phyloP scores from a whole-genome alignment of 2,329 filamentous ascomycete species.

The Colletotrichum higginsianum region DNA sequence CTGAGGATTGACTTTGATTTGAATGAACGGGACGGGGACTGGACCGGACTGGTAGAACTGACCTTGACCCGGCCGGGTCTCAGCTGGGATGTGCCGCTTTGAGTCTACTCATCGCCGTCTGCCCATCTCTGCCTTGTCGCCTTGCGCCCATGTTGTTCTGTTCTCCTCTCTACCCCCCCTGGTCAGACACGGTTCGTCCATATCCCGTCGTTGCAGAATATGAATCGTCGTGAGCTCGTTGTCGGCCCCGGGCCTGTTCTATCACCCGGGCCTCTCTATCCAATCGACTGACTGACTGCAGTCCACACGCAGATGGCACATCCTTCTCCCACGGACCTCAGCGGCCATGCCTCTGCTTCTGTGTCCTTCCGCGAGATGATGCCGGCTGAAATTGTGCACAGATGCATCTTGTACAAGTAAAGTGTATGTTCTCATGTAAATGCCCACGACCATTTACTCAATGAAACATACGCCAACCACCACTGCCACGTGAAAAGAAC shows the following conservation, averaged over 20 bases:
- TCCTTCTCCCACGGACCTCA: slow-evolving; percentile 35
- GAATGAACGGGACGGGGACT: background rate
- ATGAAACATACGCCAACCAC: background rate
- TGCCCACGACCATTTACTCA: background rate
- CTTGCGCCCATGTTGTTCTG: slow-evolving; percentile 1
- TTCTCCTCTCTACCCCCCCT: background rate
- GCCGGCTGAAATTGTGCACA: slow-evolving; percentile 19
- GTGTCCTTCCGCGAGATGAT: slow-evolving; percentile 16
- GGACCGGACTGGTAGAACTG: slow-evolving; percentile 2
- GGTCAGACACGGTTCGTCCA: background rate
- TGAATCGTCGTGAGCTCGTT: background rate
- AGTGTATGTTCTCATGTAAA: background rate
- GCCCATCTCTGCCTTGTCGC: background rate
- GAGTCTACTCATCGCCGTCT: slow-evolving; percentile 8
- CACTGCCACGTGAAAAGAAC: background rate
- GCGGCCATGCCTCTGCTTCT: background rate
- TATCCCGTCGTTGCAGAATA: background rate
- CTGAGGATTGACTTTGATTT: too few species aligned
- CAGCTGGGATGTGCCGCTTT: slow-evolving; percentile 14
- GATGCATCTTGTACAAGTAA: slow-evolving; percentile 3
- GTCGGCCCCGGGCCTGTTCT: background rate
- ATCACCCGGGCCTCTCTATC: background rate
- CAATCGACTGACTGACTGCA: slow-evolving; percentile 7
- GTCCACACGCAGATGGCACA: slow-evolving; percentile 29
- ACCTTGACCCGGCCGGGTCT: slow-evolving; percentile 21